Evolutionary conservation across 352 stramenopile species (phyloP).

Genomic region (Pythium graminicola): DNA sequence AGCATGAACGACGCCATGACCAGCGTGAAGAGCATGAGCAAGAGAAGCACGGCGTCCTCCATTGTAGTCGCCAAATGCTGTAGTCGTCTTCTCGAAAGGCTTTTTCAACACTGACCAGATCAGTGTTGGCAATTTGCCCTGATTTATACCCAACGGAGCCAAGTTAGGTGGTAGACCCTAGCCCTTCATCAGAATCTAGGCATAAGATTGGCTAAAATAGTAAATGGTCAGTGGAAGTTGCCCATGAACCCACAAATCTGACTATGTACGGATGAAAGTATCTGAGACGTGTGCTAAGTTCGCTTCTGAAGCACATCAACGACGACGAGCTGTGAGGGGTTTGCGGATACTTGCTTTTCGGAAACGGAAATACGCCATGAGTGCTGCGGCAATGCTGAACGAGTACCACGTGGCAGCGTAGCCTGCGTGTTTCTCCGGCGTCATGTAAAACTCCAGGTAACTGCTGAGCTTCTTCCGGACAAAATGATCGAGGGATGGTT

Average conservation of each 20-base stretch:
- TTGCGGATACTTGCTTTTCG: slow-evolving; percentile 24
- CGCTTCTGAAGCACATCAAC: background rate
- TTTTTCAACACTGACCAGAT: background rate
- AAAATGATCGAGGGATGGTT: slow-evolving; percentile 44
- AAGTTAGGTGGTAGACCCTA: background rate
- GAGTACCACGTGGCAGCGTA: slow-evolving; percentile 83
- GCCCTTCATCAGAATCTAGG: background rate
- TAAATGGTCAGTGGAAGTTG: background rate
- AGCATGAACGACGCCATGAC: slow-evolving; percentile 86
- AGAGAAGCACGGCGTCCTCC: slow-evolving; percentile 76
- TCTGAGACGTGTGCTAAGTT: slow-evolving; percentile 1
- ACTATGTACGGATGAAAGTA: too few relatives aligned
- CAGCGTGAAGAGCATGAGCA: slow-evolving; percentile 82
- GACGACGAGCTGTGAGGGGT: background rate
- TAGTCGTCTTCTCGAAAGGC: too few relatives aligned
- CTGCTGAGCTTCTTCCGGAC: slow-evolving; percentile 70
- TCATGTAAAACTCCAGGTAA: slow-evolving; percentile 88
- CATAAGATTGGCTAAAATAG: slow-evolving; percentile 6
- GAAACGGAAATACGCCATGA: slow-evolving; percentile 73
- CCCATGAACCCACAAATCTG: too few relatives aligned
- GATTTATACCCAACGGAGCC: background rate
- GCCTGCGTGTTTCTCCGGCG: slow-evolving; percentile 73
- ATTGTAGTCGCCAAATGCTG: too few relatives aligned
- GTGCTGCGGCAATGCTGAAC: slow-evolving; percentile 62
- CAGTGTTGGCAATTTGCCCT: too few relatives aligned